Evolutionary conservation across 352 stramenopile species (phyloP), one percentile per base, ranked within the genome.

Genomic region (Phytophthora macrochlamydospora): DNA sequence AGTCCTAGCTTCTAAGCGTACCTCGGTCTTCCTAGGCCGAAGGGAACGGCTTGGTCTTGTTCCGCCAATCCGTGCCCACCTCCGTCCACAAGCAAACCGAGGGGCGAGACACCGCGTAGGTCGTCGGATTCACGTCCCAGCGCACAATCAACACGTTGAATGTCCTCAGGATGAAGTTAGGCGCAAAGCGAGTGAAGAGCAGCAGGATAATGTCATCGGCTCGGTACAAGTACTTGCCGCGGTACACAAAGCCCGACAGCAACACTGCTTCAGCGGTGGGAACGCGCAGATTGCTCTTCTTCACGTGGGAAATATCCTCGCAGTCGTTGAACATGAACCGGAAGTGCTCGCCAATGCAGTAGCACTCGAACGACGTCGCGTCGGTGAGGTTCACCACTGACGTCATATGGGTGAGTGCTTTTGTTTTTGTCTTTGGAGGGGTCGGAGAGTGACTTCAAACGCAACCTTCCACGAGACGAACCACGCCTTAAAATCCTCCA

Each of bases 81-180:
- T 78, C 70, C 29, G 70, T 78, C 70, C 70, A 78, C 53, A 75
- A 61, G 45, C 70, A 75, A 12, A 78, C 66, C 31, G 61, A 67
- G 7, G 70, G 66, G 12, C 65, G 60, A 7, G 70, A 78, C 6
- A 78, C 66, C 24, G 44, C 50, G 50, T 78, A 78, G 14, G 70
- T 78, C 13, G 50, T 64, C n/a, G 57, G 55, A 46, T 74, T 68
- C 30, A 76, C 56, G 33, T 70, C 51, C 71, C 71, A 79, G 37
- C 71, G 67, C 6, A 79, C 53, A n/a, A 79, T 62, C 14, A 79
- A 56, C 33, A 79, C 60, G 53, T 79, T 79, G 59, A 79, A 79
- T 1, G 67, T 76, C 33, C 71, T 62, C 31, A 79, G 50, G 11
- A 79, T 65, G 18, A 63, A 66, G 30, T 63, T 62, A 7, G 71